A percentile compares a stretch with the other conserved stretches of the same genome.
Conservation (phyloP, 805 yeast genomes). For the Teunomyces lycoperdinae region DNA sequence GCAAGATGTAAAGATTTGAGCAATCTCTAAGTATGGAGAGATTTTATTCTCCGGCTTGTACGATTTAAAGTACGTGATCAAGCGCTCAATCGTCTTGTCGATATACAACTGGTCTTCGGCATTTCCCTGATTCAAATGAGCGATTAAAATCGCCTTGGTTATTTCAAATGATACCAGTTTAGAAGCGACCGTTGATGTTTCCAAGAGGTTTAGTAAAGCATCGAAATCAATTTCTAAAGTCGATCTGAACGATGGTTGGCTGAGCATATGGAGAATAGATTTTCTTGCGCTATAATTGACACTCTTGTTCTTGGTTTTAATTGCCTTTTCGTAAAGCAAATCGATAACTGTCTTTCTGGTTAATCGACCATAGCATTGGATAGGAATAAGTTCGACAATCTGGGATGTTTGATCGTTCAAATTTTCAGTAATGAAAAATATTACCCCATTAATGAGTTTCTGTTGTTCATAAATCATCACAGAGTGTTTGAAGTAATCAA, state of each 20-base stretch:
- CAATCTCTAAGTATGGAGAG: conserved; percentile 1
- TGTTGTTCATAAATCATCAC: conserved; percentile 49
- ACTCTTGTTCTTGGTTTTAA: neutral
- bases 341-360: conserved; percentile 15
- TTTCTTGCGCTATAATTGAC: conserved; percentile 10
- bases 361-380: conserved; percentile 37
- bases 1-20: neutral
- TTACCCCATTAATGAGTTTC: conserved; percentile 30
- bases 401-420: conserved; percentile 5
- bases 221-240: conserved; percentile 44
- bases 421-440: conserved; percentile 16
- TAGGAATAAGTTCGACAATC: conserved; percentile 38
- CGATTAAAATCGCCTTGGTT: conserved; percentile 34
- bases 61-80: conserved; percentile 12
- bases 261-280: conserved; percentile 39
- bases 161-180: conserved; percentile 4
- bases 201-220: conserved; percentile 11
- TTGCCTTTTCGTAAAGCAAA: conserved; percentile 6
- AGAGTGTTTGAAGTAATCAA: conserved; percentile 18
- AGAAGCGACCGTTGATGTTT: conserved; percentile 4
- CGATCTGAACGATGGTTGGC: conserved; percentile 54
- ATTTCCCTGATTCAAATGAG: conserved; percentile 42
- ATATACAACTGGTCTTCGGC: conserved; percentile 20
- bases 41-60: neutral
- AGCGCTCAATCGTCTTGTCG: conserved; percentile 8